Base-by-base conservation (phyloP, 1,284 basidiomycete species). In the Peniophora sp. region DNA sequence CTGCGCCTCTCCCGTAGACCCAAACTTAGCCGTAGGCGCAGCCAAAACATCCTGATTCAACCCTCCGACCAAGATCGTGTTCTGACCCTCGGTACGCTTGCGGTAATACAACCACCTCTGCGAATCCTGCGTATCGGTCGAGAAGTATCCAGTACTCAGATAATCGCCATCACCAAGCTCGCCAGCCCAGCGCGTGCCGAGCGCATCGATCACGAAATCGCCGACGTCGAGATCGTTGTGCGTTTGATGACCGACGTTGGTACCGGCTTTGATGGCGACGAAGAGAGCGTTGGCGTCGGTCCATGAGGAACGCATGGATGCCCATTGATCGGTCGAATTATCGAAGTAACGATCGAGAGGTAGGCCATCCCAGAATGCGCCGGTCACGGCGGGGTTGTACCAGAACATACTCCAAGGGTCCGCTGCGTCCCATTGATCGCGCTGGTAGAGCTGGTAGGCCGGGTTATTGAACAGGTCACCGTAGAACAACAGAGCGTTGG, bases 391-490 rank as follows among this genome's bases (percentile, higher is more conserved):
- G 12, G 93, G 83, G 65, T 97, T 78, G 68, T 98, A 99, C 92
- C 93, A 99, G 75, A 99, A 96, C 92, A 99, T 96, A 62, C 83
- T 84, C 81, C 86, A 92, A 0, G 96, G 96, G 58, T 99, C 96
- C 12, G 67, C 55, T 1, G 92, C 85, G 62, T 98, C 95, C 50
- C 73, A 72, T 60, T 89, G 90, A 65, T 99, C 96, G 54, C 96
- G 90, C 70, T 99, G 96, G 80, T 85, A 94, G 49, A 99, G 79
- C 16, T 83, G 75, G 66, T 85, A 96, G 58, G 73, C 68, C 12
- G 96, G 90, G 53, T 77, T 67, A 47, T 84, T 69, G 70, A 78
- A 94, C 25, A 79, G 66, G 17, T 75, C 66, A 19, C 78, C 85
- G 66, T 90, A 92, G 59, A 92, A 78, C 53, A 90, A 61, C 72